Evolutionary conservation across 2,329 filamentous ascomycete species (phyloP).

Genomic region (Aureobasidium sp.): DNA sequence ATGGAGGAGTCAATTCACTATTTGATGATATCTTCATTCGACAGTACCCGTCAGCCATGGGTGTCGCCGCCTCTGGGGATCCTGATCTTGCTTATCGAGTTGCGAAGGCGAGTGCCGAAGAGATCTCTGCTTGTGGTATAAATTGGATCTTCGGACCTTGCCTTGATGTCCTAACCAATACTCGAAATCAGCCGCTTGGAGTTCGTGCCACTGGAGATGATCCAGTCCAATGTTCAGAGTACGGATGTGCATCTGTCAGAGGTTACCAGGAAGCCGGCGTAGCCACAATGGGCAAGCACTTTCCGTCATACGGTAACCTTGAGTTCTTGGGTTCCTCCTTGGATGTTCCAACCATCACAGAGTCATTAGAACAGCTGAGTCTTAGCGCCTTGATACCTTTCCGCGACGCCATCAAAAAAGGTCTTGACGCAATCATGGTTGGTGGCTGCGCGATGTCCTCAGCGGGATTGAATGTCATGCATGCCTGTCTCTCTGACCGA

Average conservation of each 20-base stretch:
- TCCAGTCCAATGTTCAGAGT: slow-evolving; percentile 88
- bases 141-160: slow-evolving; percentile 94
- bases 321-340: slow-evolving; percentile 87
- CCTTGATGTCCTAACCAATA: slow-evolving; percentile 88
- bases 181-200: slow-evolving; percentile 80
- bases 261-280: slow-evolving; percentile 89
- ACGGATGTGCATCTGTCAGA: slow-evolving; percentile 82
- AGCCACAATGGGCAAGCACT: slow-evolving; percentile 89
- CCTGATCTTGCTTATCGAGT: slow-evolving; percentile 81
- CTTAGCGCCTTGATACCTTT: slow-evolving; percentile 89
- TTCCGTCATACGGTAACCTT: slow-evolving; percentile 90
- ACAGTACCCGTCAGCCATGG: slow-evolving; percentile 96
- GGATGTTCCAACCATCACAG: slow-evolving; percentile 91
- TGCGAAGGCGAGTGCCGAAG: slow-evolving; percentile 86
- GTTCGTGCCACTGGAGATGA: slow-evolving; percentile 88
- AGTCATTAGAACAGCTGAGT: slow-evolving; percentile 85
- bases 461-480: slow-evolving; percentile 86
- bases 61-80: slow-evolving; percentile 83
- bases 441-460: slow-evolving; percentile 91
- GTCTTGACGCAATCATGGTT: slow-evolving; percentile 91
- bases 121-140: slow-evolving; percentile 85
- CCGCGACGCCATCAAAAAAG: slow-evolving; percentile 77
- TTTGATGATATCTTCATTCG: slow-evolving; percentile 94
- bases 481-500: slow-evolving; percentile 87
- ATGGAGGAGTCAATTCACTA: slow-evolving; percentile 93